These are phyloP conservation scores for Sphagnum tenellum DNA, from an alignment of 225 moss, liverwort and hornwort genomes.

Conservation along the genomic window DNA sequence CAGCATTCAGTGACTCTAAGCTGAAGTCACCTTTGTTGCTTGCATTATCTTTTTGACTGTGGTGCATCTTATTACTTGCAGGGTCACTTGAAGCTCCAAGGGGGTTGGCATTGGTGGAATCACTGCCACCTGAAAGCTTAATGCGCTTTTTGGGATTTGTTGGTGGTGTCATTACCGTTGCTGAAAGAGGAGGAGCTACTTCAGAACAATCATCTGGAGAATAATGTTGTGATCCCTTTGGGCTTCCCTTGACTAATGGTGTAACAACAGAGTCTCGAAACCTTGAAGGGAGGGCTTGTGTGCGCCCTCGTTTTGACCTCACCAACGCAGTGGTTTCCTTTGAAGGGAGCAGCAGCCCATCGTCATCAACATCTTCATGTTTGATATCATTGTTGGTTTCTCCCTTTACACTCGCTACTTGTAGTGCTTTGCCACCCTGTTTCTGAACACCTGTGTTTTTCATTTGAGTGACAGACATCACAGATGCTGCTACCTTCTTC, in stretches of 20 bases:
- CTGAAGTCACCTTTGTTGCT: background rate
- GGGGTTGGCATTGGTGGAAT: too few species aligned
- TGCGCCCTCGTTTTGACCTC: constrained; percentile 87
- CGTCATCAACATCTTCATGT: too few species aligned
- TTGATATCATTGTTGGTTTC: too few species aligned
- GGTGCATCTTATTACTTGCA: too few species aligned
- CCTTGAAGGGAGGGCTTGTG: constrained; percentile 83
- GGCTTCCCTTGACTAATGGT: constrained; percentile 66
- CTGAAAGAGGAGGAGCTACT: constrained; percentile 33
- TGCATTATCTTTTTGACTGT: too few species aligned
- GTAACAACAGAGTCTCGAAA: constrained; percentile 94
- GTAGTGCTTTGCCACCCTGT: too few species aligned
- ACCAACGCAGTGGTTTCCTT: constrained; percentile 77
- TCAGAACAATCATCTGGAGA: constrained; percentile 15
- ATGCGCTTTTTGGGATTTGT: constrained; percentile 34
- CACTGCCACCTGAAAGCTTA: constrained; percentile 3
- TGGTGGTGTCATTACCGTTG: constrained; percentile 12
- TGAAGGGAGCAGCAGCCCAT: too few species aligned
- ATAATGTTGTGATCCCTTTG: constrained; percentile 45
- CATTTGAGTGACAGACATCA: too few species aligned
- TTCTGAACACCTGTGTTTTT: too few species aligned
- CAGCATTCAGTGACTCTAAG: constrained; percentile 19
- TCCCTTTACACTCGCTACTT: too few species aligned
- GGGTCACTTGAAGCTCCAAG: too few species aligned
- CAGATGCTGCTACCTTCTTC: background rate